Evolutionary conservation across 208 protist species (phyloP).

Genomic region (Leishmania major): DNA sequence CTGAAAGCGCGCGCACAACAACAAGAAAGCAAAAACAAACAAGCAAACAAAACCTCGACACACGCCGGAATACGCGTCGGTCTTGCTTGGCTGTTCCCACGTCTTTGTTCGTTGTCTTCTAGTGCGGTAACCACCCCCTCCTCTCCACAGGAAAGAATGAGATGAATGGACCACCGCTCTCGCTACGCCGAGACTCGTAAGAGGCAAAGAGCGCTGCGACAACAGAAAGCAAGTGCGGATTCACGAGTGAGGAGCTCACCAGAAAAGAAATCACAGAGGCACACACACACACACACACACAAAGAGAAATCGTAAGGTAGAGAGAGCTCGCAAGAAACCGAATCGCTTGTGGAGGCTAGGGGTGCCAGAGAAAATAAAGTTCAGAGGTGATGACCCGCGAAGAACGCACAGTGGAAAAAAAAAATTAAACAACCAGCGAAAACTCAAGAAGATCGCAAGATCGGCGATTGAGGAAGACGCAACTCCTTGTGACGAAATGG

Average conservation of each 20-base stretch:
- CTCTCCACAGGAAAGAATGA: not conserved
- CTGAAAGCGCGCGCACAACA: not conserved
- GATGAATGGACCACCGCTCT: not conserved
- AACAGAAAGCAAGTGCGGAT: not conserved
- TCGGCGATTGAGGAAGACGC: not conserved
- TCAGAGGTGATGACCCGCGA: not conserved
- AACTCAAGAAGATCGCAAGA: not conserved
- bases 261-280: not conserved
- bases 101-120: not conserved
- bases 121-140: too few species aligned
- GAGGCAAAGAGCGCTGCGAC: not conserved
- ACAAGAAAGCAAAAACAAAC: too few species aligned
- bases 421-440: not conserved
- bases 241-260: not conserved
- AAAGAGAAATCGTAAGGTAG: not conserved
- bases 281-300: not conserved
- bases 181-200: not conserved
- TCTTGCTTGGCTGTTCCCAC: not conserved
- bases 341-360: not conserved
- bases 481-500: not conserved
- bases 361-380: not conserved
- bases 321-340: not conserved
- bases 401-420: not conserved
- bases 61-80: not conserved
- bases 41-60: not conserved